Base-by-base conservation (phyloP, 495 filamentous ascomycete genomes). In the Elaphomyces granulatus region DNA sequence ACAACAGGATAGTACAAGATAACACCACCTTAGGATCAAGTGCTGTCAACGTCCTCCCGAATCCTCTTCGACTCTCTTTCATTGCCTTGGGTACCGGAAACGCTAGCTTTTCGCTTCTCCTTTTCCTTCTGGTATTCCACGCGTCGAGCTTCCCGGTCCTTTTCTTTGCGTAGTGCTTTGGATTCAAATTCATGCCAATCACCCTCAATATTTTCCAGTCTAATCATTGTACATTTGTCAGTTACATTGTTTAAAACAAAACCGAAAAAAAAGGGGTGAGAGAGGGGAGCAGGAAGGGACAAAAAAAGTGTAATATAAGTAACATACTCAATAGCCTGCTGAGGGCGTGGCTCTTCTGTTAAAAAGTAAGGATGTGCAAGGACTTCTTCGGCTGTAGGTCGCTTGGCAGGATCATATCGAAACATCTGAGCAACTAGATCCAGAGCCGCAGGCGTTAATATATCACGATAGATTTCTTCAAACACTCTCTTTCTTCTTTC, bases 111-210 rank as follows among this genome's bases (percentile, higher is more conserved):
- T 33, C 64, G 57, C 61, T 56, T 77, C 60, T 58, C 67, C 49
- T 61, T 77, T 46, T 71, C 68, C 44, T 59, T 64, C 37, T 75
- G 63, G 31, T 71, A 60, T 37, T 71, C 67, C 1, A 60, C 66
- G 10, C 78, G 75, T 19, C 72, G 68, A 18, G 75, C 78, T 51
- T 94, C 87, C 54, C 77, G 77, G 55, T 94, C 87, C 48, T 81
- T 86, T 55, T 93, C 87, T 47, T 87, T 88, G 31, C 92, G 75
- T 12, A 92, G 68, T 15, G 87, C 86, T 66, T 99, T 99, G 16
- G 83, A 92, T 66, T 99, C 92, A 53, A 95, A 94, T 53, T 99
- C 92, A 49, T 99, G 92, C 92, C 92, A 99, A 48, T 99, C 92
- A 31, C 92, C 92, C 52, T 87, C 74, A 16, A 96, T 71, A 45